Evolutionary conservation across 352 stramenopile species (phyloP).

Genomic region (Aphanomyces euteiches): DNA sequence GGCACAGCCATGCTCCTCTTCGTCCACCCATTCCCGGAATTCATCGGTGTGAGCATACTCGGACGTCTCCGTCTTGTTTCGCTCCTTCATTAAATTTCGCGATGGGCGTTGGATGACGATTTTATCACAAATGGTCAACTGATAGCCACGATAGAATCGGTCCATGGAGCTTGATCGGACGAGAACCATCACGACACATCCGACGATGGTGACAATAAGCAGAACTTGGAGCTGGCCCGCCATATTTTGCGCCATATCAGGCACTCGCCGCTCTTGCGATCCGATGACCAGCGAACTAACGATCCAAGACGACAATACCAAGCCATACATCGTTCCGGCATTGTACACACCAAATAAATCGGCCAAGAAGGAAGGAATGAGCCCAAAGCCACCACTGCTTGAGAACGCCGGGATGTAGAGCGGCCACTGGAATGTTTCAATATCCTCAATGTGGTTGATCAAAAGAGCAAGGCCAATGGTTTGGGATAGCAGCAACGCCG

Average conservation of each 20-base stretch:
- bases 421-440: background rate
- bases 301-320: slow-evolving; percentile 25
- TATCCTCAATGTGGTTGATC: background rate
- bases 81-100: too few species aligned
- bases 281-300: background rate
- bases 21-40: too few species aligned
- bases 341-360: slow-evolving; percentile 36
- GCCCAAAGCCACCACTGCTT: slow-evolving; percentile 16
- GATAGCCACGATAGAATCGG: slow-evolving; percentile 30
- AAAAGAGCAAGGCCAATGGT: background rate
- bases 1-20: too few species aligned
- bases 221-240: background rate
- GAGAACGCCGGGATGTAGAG: slow-evolving; percentile 8
- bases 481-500: too few species aligned
- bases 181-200: slow-evolving; percentile 14
- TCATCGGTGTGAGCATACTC: too few species aligned
- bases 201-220: slow-evolving; percentile 1
- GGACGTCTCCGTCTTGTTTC: too few species aligned
- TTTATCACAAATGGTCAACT: slow-evolving; percentile 19
- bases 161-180: slow-evolving; percentile 22
- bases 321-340: slow-evolving; percentile 31
- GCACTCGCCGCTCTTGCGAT: background rate
- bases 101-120: background rate
- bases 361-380: slow-evolving; percentile 31
- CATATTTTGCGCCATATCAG: background rate